phyloP scores from a whole-genome alignment of 1,139 yeast species.

The Suhomyces guaymorum region DNA sequence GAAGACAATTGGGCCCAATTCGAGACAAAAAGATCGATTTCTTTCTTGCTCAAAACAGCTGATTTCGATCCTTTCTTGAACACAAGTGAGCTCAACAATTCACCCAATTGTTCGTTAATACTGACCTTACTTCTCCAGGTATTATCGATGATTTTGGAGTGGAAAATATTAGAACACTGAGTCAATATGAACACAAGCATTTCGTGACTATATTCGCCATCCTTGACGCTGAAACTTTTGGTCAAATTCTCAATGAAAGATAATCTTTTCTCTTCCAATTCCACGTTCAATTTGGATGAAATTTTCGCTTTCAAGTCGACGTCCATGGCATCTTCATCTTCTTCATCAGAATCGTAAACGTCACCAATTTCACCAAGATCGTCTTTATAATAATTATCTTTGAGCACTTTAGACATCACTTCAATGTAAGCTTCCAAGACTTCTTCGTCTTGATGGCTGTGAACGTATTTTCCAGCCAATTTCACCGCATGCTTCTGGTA shows the following conservation, averaged over 20 bases:
- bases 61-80: too few species aligned
- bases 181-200: constrained; percentile 30
- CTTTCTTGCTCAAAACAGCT: constrained; percentile 4
- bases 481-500: constrained; percentile 61
- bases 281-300: constrained; percentile 30
- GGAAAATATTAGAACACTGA: constrained; percentile 24
- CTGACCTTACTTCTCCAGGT: constrained; percentile 64
- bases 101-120: constrained; percentile 29
- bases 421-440: constrained; percentile 41
- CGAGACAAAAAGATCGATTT: constrained; percentile 18
- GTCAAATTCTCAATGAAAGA: constrained; percentile 34
- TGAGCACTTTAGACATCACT: constrained; percentile 34
- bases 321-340: constrained; percentile 28
- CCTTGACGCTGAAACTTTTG: constrained; percentile 28
- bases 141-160: constrained; percentile 35
- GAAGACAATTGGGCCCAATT: constrained; percentile 28
- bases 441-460: constrained; percentile 40
- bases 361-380: constrained; percentile 21
- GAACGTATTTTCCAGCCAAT: constrained; percentile 50
- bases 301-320: constrained; percentile 23
- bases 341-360: constrained; percentile 25
- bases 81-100: too few species aligned
- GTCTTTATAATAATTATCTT: constrained; percentile 28
- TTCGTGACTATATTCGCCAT: constrained; percentile 17
- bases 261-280: constrained; percentile 41